Evolutionary conservation across 23 red algal species (phyloP).

Genomic region (Gracilariopsis chorda): DNA sequence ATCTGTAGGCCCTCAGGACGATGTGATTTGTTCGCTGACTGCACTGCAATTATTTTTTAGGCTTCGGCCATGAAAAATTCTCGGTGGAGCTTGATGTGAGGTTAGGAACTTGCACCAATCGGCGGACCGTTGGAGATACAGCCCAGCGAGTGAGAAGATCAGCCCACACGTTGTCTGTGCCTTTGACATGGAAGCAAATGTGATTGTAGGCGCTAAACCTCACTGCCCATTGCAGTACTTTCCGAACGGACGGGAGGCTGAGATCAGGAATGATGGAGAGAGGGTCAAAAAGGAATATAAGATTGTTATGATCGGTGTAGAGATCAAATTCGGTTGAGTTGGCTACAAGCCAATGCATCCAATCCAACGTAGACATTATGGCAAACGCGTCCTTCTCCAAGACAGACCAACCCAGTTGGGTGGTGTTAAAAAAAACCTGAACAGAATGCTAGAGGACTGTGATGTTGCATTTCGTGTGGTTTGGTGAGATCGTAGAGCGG

Average conservation of each 20-base stretch:
- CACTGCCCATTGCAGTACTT: not conserved
- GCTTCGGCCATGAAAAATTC: not conserved
- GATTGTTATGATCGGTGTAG: constrained; percentile 13
- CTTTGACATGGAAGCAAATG: not conserved
- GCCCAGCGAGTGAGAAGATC: not conserved
- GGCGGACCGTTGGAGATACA: not conserved
- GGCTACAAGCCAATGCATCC: not conserved
- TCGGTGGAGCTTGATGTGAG: not conserved
- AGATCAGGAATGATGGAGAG: not conserved
- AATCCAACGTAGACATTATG: not conserved
- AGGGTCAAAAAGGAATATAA: not conserved
- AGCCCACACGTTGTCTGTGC: not conserved
- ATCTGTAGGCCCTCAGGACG: no score
- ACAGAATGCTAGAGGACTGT: not conserved
- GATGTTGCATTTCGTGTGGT: not conserved
- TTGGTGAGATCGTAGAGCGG: not conserved
- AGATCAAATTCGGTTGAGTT: not conserved
- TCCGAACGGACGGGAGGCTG: not conserved
- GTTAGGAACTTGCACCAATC: not conserved
- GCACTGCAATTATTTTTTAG: not conserved
- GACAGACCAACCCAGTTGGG: not conserved
- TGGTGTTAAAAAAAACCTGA: not conserved
- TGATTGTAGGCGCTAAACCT: not conserved
- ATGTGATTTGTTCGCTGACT: not conserved
- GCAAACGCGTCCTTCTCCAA: not conserved